phyloP scores from a whole-genome alignment of 2,329 filamentous ascomycete species.

The Clonostachys chloroleuca region DNA sequence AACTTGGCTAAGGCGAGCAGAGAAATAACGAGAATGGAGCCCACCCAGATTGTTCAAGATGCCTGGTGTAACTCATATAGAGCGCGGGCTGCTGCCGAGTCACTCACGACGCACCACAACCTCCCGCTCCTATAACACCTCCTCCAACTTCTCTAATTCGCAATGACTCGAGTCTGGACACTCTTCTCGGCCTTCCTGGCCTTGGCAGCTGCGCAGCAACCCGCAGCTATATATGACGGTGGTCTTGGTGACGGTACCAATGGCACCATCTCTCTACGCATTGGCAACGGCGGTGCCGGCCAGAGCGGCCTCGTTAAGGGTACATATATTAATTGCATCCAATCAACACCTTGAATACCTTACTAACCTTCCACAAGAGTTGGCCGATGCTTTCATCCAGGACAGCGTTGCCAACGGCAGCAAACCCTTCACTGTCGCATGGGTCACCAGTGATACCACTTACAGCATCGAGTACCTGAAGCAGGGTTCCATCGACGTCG shows the following conservation, averaged over 20 bases:
- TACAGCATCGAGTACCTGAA: slow-evolving; percentile 37
- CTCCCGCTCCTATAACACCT: too few relatives aligned
- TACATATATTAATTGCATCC: slow-evolving; percentile 1
- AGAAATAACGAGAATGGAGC: too few relatives aligned
- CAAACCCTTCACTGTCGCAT: slow-evolving; percentile 32
- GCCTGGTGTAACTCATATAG: too few relatives aligned
- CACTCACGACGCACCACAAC: too few relatives aligned
- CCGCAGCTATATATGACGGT: not conserved
- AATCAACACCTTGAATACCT: too few relatives aligned
- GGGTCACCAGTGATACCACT: slow-evolving; percentile 39
- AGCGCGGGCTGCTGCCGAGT: too few relatives aligned
- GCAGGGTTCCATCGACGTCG: slow-evolving; percentile 29
- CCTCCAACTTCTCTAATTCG: too few relatives aligned
- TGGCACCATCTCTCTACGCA: not conserved
- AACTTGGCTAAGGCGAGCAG: too few relatives aligned
- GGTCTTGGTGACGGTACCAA: not conserved
- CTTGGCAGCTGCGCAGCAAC: not conserved
- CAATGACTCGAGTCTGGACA: too few relatives aligned
- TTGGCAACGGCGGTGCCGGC: slow-evolving; percentile 27
- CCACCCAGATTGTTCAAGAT: too few relatives aligned
- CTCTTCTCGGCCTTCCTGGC: too few relatives aligned
- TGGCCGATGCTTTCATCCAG: slow-evolving; percentile 18
- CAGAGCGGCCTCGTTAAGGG: slow-evolving; percentile 28
- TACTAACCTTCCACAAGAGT: slow-evolving; percentile 6
- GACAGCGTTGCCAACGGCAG: slow-evolving; percentile 7